Evolutionary conservation across 495 filamentous ascomycete genomes (phyloP).

Genomic region (Penicillium manginii): DNA sequence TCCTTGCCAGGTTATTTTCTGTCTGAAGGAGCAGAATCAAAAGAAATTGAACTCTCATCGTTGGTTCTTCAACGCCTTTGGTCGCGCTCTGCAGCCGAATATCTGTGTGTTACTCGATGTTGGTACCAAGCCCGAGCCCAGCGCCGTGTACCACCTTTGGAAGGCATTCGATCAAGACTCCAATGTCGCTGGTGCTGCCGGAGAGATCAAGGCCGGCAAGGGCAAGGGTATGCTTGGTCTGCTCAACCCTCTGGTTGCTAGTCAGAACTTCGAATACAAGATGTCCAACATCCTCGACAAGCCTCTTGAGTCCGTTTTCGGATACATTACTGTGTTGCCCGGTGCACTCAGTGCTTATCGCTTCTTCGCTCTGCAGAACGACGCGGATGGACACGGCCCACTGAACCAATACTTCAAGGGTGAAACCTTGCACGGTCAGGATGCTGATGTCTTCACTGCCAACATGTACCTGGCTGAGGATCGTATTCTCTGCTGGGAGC

Average conservation of each 20-base stretch:
- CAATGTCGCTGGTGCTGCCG: slow-evolving; percentile 92
- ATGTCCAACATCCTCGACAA: slow-evolving; percentile 99
- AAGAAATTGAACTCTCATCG: slow-evolving; percentile 99
- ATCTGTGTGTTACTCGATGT: slow-evolving; percentile 97
- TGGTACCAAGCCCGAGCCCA: slow-evolving; percentile 84
- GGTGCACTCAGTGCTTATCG: slow-evolving; percentile 95
- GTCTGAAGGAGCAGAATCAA: slow-evolving; percentile 95
- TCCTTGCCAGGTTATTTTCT: slow-evolving; percentile 99
- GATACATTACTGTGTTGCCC: slow-evolving; percentile 95
- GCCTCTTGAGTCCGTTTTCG: slow-evolving; percentile 94
- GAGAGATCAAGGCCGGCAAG: slow-evolving; percentile 96
- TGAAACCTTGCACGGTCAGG: slow-evolving; percentile 93
- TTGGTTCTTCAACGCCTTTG: slow-evolving; percentile 99
- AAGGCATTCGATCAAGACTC: slow-evolving; percentile 98
- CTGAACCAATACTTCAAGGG: slow-evolving; percentile 99
- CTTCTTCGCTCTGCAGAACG: slow-evolving; percentile 96
- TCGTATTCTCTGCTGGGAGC: slow-evolving; percentile 98
- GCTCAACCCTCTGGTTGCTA: slow-evolving; percentile 92
- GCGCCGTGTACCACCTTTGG: slow-evolving; percentile 96
- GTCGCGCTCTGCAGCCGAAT: slow-evolving; percentile 88
- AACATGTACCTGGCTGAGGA: slow-evolving; percentile 99
- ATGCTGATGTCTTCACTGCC: slow-evolving; percentile 97
- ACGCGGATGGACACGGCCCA: slow-evolving; percentile 91
- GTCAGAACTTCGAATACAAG: slow-evolving; percentile 99
- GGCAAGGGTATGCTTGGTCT: slow-evolving; percentile 81